A percentile compares a stretch with the other conserved stretches of the same genome.
These are phyloP conservation scores for Blastomyces silverae DNA, from an alignment of 2,329 filamentous ascomycete species.

Conservation along the genomic window DNA sequence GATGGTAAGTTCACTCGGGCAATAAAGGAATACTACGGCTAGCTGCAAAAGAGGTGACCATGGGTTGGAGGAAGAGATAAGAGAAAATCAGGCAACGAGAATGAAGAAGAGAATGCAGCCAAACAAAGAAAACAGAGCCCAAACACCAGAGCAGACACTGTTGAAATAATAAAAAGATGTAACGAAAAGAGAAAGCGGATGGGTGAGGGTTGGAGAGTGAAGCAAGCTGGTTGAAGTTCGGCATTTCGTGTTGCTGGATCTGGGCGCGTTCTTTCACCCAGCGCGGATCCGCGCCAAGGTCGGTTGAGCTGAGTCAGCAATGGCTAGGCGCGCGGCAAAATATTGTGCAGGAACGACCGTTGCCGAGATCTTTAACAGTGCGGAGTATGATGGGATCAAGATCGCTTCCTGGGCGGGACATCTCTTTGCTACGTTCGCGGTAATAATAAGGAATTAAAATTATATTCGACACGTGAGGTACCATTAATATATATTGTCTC, in stretches of 20 bases:
- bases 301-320: too few species aligned
- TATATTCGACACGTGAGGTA: too few species aligned
- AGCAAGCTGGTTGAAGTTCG: neutral
- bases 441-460: too few species aligned
- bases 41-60: neutral
- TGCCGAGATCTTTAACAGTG: too few species aligned
- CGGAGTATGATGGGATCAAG: too few species aligned
- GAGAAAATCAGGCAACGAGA: neutral
- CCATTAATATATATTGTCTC: too few species aligned
- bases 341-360: too few species aligned
- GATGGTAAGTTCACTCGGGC: neutral
- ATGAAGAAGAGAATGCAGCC: neutral
- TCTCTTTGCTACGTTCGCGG: too few species aligned
- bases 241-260: neutral
- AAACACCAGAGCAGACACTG: constrained; percentile 9
- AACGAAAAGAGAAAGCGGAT: neutral
- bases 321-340: too few species aligned
- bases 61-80: neutral
- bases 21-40: neutral
- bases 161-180: constrained; percentile 1
- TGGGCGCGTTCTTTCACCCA: neutral
- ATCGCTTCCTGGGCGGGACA: too few species aligned
- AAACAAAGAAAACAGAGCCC: constrained; percentile 10
- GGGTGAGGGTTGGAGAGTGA: neutral
- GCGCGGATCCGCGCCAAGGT: neutral